Evolutionary conservation across 306 rosid genomes (phyloP).

Genomic region (Astragalus glycyphyllos): DNA sequence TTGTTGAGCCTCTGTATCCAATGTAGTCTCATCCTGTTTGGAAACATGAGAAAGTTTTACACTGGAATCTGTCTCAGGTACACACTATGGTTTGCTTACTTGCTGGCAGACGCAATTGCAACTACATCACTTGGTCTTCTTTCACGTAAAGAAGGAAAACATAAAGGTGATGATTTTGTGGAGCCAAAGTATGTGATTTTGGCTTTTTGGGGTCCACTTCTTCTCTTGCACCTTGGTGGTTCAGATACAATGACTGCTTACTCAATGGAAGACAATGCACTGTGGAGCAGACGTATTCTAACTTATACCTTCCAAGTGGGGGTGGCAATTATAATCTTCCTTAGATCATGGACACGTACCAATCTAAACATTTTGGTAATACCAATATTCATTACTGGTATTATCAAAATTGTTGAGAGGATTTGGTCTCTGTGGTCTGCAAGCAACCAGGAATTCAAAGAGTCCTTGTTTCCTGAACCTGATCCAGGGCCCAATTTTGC

Average conservation of each 20-base stretch:
- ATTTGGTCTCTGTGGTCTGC: constrained; percentile 50
- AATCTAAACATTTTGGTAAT: constrained; percentile 30
- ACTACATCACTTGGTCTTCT: constrained; percentile 42
- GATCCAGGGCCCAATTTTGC: constrained; percentile 52
- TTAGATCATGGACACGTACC: constrained; percentile 20
- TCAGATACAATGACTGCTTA: constrained; percentile 51
- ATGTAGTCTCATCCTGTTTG: constrained; percentile 31
- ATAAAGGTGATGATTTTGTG: not conserved
- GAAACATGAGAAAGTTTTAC: constrained; percentile 37
- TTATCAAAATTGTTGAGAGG: constrained; percentile 48
- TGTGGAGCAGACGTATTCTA: constrained; percentile 43
- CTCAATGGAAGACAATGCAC: constrained; percentile 54
- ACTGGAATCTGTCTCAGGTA: constrained; percentile 13
- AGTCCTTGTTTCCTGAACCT: constrained; percentile 44
- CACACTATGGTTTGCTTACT: constrained; percentile 40
- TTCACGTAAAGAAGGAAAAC: not conserved
- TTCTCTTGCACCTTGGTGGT: constrained; percentile 59
- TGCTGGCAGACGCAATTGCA: constrained; percentile 47
- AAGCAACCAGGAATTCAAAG: constrained; percentile 47
- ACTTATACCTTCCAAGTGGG: constrained; percentile 30
- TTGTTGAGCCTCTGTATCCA: constrained; percentile 45
- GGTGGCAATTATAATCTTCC: constrained; percentile 27
- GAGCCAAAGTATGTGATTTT: constrained; percentile 17
- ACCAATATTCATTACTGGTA: constrained; percentile 41
- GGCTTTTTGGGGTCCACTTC: constrained; percentile 53